Evolutionary conservation across 1,284 basidiomycete species (phyloP), one percentile per base, ranked within the genome.

Genomic region (Leucoagaricus sp.): DNA sequence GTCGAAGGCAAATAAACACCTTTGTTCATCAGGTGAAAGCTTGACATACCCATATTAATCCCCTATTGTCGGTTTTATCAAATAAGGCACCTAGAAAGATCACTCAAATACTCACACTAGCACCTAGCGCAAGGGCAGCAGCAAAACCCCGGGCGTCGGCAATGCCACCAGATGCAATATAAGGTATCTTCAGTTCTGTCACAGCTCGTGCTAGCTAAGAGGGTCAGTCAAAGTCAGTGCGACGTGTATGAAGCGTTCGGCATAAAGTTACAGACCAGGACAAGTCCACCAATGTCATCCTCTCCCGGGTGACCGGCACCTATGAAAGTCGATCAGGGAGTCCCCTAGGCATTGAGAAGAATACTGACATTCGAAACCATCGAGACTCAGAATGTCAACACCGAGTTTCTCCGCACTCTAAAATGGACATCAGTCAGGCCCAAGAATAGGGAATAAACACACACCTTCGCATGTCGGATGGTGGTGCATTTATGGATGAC

Each of bases 231-330:
- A 33, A 40, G 19, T 41, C 17, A 53, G 48, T 36, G 33, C 12
- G 34, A 38, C 25, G 10, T 28, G 40, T 8, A 23, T 28, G 8
- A 51, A 34, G 28, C 53, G 3, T 54, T 8, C 15, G 17, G n/a
- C 21, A 33, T 34, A 41, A 21, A 26, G 33, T 34, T 17, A 10
- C 12, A 69, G 64, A 94, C 91, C 70, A 98, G 74, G 4, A 97
- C 88, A n/a, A 98, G 68, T 4, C 92, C 93, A 9, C 93, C 93
- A 33, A 97, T 91, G 70, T 98, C 96, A 56, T 97, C 92, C 69
- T 98, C 96, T 60, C 95, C 95, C 4, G 94, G 95, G 71, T 97
- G 94, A 28, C 95, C 95, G 36, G 94, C 93, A 67, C 90, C 90
- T 92, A 38, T 2, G 53, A 25, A 49, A 41, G 38, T n/a, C n/a